Base-by-base conservation (phyloP, 1,284 basidiomycete species). In the Erythrobasidium hasegawianum region DNA sequence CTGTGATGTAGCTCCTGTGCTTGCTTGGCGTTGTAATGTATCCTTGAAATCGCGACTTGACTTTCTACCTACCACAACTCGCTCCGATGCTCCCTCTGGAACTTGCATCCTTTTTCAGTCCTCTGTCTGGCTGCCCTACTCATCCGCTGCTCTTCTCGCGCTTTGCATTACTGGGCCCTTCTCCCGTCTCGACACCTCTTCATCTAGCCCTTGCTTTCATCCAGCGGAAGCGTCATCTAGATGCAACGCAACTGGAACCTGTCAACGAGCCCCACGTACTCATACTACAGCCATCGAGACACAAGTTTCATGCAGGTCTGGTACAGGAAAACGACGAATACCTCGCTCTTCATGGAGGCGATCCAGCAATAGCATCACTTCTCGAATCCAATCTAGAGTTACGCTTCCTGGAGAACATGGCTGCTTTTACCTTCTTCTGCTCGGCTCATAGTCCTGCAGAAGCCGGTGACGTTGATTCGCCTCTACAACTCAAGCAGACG, bases 311-410 rank as follows among this genome's bases (percentile, higher is more conserved):
- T 45, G 62, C 55, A 38, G 54, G 55, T 14, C 27, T 58, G 13
- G 55, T 65, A 13, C 45, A 57, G 1, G 62, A 65, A 27, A 65
- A 65, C 40, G 56, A 57, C 40, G 62, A 58, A 22, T 52, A 58
- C 18, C 56, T 65, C 20, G 62, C 62, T 38, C 38, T 9, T 3
- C 26, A 57, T 22, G 62, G 62, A 47, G 62, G 62, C 54, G 62
- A 65, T 27, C 56, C 62, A 14, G 43, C 56, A 22, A 41, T 52
- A 20, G 61, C 61, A 29, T 26, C 39, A 14, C 40, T 64, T 29
- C 47, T 65, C 39, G 45, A 65, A 50, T 16, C 49, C 10, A 49
- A 58, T 22, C 41, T 58, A 18, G 62, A 65, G 38, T 41, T 65
- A n/a, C 22, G 41, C 20, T 65, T 57, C 18, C 55, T 65, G 10